A percentile compares a stretch with the other conserved stretches of the same genome.
These are phyloP conservation scores for Carex kokanica DNA, from an alignment of 176 grass and related monocot species.

Conservation along the genomic window DNA sequence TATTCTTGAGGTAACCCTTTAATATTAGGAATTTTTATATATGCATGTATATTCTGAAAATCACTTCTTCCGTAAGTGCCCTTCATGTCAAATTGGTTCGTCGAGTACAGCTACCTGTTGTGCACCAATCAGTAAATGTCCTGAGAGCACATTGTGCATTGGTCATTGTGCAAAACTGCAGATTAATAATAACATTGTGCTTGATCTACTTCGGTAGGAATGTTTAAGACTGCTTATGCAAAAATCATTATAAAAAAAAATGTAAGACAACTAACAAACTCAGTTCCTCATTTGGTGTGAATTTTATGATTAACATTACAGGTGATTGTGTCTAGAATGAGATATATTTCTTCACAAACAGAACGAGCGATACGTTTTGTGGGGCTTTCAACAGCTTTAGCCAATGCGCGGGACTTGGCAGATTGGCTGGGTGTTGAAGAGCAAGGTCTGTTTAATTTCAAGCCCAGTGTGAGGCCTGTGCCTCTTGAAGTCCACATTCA, in stretches of 20 bases:
- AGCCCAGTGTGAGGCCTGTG: conserved; percentile 94
- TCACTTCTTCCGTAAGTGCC: not conserved
- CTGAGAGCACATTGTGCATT: not conserved
- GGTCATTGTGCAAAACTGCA: not conserved
- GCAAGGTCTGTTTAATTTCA: conserved; percentile 92
- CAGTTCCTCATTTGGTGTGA: not conserved
- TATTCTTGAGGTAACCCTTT: conserved; percentile 85
- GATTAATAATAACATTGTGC: not conserved
- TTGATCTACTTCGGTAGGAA: not conserved
- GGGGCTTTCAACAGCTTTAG: conserved; percentile 94
- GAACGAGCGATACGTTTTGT: conserved; percentile 84
- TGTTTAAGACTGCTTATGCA: not conserved
- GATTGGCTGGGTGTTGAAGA: conserved; percentile 91
- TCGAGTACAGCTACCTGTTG: not conserved
- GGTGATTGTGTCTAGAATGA: conserved; percentile 99
- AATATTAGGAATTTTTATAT: conserved; percentile 16
- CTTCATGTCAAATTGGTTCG: not conserved
- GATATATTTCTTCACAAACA: conserved; percentile 96
- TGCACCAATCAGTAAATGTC: not conserved
- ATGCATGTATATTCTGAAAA: conserved; percentile 8
- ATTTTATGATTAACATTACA: conserved; percentile 33
- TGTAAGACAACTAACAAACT: not conserved
- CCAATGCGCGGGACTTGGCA: conserved; percentile 93
- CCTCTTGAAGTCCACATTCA: conserved; percentile 99
- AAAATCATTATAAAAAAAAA: not conserved